Conservation (phyloP, 441 rosid genomes). For the Manihot esculenta region DNA sequence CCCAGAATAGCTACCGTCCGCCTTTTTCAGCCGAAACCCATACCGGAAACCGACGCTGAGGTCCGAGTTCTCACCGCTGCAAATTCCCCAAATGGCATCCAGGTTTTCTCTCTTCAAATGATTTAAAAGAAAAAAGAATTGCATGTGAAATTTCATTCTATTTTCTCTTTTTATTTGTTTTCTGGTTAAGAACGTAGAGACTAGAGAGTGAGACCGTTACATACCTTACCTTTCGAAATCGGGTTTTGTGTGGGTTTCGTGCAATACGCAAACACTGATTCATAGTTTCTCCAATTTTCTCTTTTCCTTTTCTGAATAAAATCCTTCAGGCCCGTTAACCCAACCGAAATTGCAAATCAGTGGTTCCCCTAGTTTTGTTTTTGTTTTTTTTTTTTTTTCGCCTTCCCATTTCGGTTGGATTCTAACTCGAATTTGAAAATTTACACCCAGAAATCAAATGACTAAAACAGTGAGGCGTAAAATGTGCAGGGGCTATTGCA, state of each 20-base stretch:
- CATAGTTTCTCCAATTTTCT: no score
- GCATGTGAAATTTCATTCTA: background rate
- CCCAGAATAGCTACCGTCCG: conserved; percentile 65
- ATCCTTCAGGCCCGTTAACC: no score
- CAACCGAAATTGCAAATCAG: no score
- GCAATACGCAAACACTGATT: no score
- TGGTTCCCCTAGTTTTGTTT: no score
- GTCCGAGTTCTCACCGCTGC: conserved; percentile 67
- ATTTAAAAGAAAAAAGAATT: no score
- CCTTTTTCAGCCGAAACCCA: conserved; percentile 46
- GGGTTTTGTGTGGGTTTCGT: background rate
- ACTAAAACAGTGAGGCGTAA: no score
- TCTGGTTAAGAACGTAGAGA: background rate
- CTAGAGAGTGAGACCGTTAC: no score
- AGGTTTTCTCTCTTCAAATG: conserved; percentile 34
- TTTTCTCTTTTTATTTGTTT: background rate
- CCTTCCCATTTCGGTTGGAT: no score
- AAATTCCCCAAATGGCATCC: conserved; percentile 79
- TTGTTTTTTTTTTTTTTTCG: no score
- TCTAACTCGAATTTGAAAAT: background rate
- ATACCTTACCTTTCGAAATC: background rate
- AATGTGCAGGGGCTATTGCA: conserved; percentile 73
- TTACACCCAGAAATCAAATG: background rate
- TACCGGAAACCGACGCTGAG: conserved; percentile 47
- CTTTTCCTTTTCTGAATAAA: no score